These are phyloP conservation scores for Excoecaria agallocha DNA, from an alignment of 345 rosid genomes.

Conservation along the genomic window DNA sequence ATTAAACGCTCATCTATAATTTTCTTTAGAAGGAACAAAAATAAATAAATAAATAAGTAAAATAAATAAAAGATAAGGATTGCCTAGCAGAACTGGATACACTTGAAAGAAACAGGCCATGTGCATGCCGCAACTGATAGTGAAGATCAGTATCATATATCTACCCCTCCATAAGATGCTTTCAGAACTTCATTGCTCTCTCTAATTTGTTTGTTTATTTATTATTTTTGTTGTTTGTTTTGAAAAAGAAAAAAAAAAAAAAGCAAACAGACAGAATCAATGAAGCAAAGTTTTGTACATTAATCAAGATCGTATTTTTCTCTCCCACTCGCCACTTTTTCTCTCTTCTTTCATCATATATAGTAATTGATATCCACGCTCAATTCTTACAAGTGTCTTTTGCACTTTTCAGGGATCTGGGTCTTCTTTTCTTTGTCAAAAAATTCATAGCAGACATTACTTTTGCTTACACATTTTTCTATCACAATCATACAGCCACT, in stretches of 20 bases:
- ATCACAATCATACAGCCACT: neutral
- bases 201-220: neutral
- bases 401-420: constrained; percentile 27
- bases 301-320: neutral
- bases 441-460: neutral
- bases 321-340: neutral
- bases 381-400: neutral
- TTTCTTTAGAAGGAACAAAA: neutral
- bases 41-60: no score
- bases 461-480: neutral
- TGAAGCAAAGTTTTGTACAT: constrained; percentile 4
- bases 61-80: neutral
- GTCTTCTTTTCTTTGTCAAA: constrained; percentile 18
- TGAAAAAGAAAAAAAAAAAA: neutral
- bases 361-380: neutral
- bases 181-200: neutral
- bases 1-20: neutral
- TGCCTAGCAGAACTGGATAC: neutral
- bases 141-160: neutral
- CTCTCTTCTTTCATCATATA: neutral
- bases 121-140: neutral
- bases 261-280: constrained; percentile 15
- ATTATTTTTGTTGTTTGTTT: neutral
- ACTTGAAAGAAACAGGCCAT: neutral
- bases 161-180: neutral